Evolutionary conservation across 768 basidiomycete species (phyloP).

Genomic region (Lentinula edodes): DNA sequence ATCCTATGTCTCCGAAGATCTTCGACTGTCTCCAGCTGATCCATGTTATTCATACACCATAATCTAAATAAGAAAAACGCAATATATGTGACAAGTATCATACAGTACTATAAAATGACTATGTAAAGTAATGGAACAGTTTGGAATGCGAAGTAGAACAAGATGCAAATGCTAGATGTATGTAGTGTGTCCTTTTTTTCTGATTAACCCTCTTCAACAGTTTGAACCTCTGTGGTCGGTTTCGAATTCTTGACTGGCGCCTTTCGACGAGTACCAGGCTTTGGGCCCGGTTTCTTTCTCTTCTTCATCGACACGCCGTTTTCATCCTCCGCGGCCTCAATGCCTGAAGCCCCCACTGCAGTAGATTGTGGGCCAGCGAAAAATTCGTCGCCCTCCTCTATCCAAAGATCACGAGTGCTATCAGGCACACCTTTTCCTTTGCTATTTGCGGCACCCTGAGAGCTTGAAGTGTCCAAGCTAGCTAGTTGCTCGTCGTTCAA

Average conservation of each 20-base stretch:
- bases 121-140: not conserved
- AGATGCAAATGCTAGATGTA: not conserved
- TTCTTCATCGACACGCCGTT: constrained; percentile 16
- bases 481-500: constrained; percentile 94
- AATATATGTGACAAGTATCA: not conserved
- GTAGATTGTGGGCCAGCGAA: constrained; percentile 52
- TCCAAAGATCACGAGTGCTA: constrained; percentile 66
- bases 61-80: not conserved
- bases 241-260: constrained; percentile 3
- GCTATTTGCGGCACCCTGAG: constrained; percentile 26
- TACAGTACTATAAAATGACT: constrained; percentile 4
- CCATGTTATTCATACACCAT: not conserved
- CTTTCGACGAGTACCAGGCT: constrained; percentile 31
- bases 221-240: not conserved
- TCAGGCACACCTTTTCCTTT: constrained; percentile 29
- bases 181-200: not conserved
- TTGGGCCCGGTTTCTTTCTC: constrained; percentile 15
- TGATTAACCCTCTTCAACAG: not conserved
- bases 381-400: constrained; percentile 84
- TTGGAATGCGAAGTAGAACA: not conserved
- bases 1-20: not conserved
- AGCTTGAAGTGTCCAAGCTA: constrained; percentile 48
- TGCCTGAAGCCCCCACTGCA: constrained; percentile 13
- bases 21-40: not conserved
- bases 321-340: constrained; percentile 32